Conservation (phyloP, 1,284 basidiomycete species). For the Anthracocystis panici-leucophaei region DNA sequence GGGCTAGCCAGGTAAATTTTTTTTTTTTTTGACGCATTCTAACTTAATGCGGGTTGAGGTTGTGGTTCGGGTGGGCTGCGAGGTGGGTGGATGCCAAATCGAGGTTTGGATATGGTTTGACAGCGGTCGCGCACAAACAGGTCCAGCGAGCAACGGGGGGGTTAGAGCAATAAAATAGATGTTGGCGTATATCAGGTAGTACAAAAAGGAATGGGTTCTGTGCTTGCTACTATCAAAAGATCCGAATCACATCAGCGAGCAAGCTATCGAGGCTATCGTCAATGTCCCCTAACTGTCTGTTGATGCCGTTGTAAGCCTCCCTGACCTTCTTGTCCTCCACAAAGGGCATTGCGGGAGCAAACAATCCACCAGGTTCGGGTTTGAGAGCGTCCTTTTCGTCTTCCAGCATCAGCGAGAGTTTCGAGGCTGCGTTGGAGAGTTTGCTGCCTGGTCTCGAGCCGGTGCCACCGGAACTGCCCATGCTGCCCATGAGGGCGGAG, state of each 20-base stretch:
- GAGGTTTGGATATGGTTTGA: too few species aligned
- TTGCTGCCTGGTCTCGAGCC: conserved; percentile 32
- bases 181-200: too few species aligned
- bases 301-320: conserved; percentile 42
- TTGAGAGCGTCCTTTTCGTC: conserved; percentile 31
- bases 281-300: conserved; percentile 36
- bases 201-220: too few species aligned
- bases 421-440: conserved; percentile 17
- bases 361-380: conserved; percentile 51
- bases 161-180: too few species aligned
- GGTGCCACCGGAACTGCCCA: background rate
- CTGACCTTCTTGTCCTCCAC: conserved; percentile 38
- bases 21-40: too few species aligned
- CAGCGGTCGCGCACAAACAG: too few species aligned
- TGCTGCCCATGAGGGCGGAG: conserved; percentile 6
- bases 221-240: conserved; percentile 20
- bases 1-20: too few species aligned
- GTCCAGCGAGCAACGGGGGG: too few species aligned
- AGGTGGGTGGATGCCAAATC: too few species aligned
- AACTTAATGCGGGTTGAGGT: too few species aligned
- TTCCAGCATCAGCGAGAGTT: conserved; percentile 10
- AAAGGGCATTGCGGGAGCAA: conserved; percentile 46
- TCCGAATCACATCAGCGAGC: conserved; percentile 42
- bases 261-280: conserved; percentile 43
- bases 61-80: too few species aligned